phyloP scores from a whole-genome alignment of 257 asterid species.

The Jacaranda mimosifolia region DNA sequence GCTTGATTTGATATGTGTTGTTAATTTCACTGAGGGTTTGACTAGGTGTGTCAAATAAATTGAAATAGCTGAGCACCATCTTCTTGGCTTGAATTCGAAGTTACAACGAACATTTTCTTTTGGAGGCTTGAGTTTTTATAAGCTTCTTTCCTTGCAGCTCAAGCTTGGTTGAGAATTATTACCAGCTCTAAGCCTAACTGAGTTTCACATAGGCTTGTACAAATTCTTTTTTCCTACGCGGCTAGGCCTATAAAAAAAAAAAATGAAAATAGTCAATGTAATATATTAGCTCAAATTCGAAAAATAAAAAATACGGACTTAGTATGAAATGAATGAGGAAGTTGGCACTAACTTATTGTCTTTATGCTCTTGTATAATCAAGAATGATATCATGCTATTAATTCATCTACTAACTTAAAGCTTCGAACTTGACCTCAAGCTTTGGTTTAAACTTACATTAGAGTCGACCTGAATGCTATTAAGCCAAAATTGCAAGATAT shows the following conservation, averaged over 20 bases:
- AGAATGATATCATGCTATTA: neutral
- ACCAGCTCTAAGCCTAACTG: no score
- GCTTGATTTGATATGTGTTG: neutral
- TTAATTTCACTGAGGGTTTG: neutral
- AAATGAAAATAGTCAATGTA: no score
- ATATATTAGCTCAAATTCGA: neutral
- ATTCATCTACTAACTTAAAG: neutral
- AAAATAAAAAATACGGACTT: neutral
- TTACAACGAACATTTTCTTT: no score
- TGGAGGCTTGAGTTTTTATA: no score
- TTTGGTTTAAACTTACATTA: neutral
- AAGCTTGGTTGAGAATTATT: no score
- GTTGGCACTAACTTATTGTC: neutral
- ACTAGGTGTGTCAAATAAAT: neutral
- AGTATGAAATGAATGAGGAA: neutral
- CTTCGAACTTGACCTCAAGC: neutral
- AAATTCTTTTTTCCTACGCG: no score
- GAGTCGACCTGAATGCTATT: neutral
- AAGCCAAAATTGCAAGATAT: neutral
- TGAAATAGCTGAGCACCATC: neutral
- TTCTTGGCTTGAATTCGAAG: no score
- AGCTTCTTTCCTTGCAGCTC: no score
- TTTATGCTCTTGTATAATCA: neutral
- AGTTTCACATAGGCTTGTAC: no score
- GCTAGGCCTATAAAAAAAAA: no score